Base-by-base conservation (phyloP, 345 rosid genomes). In the Gossypium anomalum region DNA sequence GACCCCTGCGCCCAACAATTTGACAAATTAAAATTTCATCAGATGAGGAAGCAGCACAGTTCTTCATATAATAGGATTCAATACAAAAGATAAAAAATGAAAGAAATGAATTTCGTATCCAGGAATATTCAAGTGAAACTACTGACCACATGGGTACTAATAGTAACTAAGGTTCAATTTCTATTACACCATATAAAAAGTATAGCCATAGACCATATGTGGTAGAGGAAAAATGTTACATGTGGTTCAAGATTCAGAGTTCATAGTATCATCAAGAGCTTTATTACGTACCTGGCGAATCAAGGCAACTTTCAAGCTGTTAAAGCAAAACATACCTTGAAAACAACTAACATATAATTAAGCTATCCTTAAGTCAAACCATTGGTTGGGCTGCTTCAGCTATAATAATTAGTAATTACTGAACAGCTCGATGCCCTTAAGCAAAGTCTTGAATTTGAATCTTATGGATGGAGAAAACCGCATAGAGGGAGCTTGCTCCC, bases 1-100 rank as follows among this genome's bases (percentile, higher is more conserved):
- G 52, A 95, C 99, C 66, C 99, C 98, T 93, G 86, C 87, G 83
- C 20, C 57, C 60, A 78, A 68, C 41, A 57, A 55, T 44, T 58
- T 23, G 34, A 73, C 17, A 41, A 52, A 69, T 76, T 47, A 52
- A 43, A 55, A 57, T 47, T 52, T 8, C 16, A 17, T 7, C 63
- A 16, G 3, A 16, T n/a, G 23, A 45, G 45, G 38, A 67, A 22
- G 19, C 43, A 45, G 4, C 38, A 13, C 16, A 67, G n/a, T 48
- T 67, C 34, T 44, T 52, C 53, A 34, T 9, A 29, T 29, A 34
- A 62, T 41, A 16, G 7, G 41, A 34, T 34, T 34, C 7, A 4
- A 34, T 34, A 34, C 41, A 5, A 34, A 34, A 5, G 41, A 34
- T 34, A 34, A 34, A 34, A 34, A 34, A 34, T 34, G 41, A 34